These are phyloP conservation scores for Seiridium unicorne DNA, from an alignment of 2,329 filamentous ascomycete species.

Conservation along the genomic window DNA sequence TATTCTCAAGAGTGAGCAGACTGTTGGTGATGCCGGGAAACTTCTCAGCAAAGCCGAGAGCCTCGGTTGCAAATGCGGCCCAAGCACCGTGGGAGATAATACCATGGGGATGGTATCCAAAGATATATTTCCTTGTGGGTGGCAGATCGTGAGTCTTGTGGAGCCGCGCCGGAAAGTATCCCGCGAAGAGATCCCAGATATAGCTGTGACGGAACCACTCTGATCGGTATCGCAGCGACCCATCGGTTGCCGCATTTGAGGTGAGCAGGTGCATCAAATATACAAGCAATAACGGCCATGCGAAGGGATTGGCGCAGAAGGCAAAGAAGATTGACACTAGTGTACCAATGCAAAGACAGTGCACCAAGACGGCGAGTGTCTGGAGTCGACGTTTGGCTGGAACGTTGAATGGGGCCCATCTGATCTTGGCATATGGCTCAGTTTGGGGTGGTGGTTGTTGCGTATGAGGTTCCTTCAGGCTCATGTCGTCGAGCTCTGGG, in stretches of 20 bases:
- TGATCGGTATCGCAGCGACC: slow-evolving; percentile 71
- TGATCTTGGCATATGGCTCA: slow-evolving; percentile 52
- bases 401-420: slow-evolving; percentile 79
- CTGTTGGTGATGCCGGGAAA: slow-evolving; percentile 97
- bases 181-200: slow-evolving; percentile 86
- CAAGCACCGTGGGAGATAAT: slow-evolving; percentile 98
- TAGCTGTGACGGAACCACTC: slow-evolving; percentile 70
- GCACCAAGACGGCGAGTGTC: slow-evolving; percentile 74
- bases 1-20: slow-evolving; percentile 88
- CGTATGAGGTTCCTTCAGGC: slow-evolving; percentile 23
- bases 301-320: slow-evolving; percentile 84
- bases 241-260: slow-evolving; percentile 74
- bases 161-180: slow-evolving; percentile 85
- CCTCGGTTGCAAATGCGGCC: slow-evolving; percentile 86
- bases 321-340: slow-evolving; percentile 83
- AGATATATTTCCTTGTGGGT: slow-evolving; percentile 86
- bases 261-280: slow-evolving; percentile 84
- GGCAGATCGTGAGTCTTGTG: slow-evolving; percentile 81
- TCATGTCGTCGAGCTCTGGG: slow-evolving; percentile 30
- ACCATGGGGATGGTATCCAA: slow-evolving; percentile 95
- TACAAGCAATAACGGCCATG: slow-evolving; percentile 75
- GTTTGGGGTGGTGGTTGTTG: slow-evolving; percentile 19
- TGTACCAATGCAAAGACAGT: slow-evolving; percentile 69
- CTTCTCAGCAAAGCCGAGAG: slow-evolving; percentile 78
- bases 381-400: slow-evolving; percentile 71